Evolutionary conservation across 805 yeast species (phyloP).

Genomic region (Lachancea dasiensis): DNA sequence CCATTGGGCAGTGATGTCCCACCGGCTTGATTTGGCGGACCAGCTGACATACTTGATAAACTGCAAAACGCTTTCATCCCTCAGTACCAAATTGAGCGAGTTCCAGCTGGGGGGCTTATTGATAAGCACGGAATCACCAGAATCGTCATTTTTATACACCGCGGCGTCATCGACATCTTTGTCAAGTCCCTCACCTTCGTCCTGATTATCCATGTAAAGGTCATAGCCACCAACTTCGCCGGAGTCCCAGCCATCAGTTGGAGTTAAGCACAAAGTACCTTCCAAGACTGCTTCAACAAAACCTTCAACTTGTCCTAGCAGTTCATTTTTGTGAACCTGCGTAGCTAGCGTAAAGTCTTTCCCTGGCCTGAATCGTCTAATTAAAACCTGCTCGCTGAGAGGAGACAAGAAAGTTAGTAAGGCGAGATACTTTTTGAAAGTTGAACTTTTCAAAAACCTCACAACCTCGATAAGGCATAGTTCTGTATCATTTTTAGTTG

Average conservation of each 20-base stretch:
- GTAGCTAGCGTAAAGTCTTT: slow-evolving; percentile 91
- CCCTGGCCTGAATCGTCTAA: slow-evolving; percentile 92
- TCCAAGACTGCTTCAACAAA: slow-evolving; percentile 52
- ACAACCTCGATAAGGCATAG: slow-evolving; percentile 46
- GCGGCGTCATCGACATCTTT: slow-evolving; percentile 72
- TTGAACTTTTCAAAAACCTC: slow-evolving; percentile 49
- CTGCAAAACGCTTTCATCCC: slow-evolving; percentile 83
- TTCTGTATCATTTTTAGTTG: slow-evolving; percentile 31
- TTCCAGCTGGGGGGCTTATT: slow-evolving; percentile 85
- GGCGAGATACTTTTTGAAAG: slow-evolving; percentile 66
- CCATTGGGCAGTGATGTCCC: slow-evolving; percentile 87
- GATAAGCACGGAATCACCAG: slow-evolving; percentile 69
- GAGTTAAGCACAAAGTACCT: slow-evolving; percentile 78
- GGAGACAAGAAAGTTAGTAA: slow-evolving; percentile 56
- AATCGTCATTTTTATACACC: slow-evolving; percentile 54
- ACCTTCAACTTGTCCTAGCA: slow-evolving; percentile 29
- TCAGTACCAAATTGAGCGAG: slow-evolving; percentile 61
- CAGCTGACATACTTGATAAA: slow-evolving; percentile 88
- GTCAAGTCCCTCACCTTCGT: slow-evolving; percentile 41
- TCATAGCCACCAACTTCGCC: slow-evolving; percentile 97
- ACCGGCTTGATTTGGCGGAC: slow-evolving; percentile 83
- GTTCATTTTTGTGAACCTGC: slow-evolving; percentile 36
- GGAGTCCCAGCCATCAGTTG: slow-evolving; percentile 71
- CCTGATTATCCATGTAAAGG: slow-evolving; percentile 68
- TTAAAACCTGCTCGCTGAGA: slow-evolving; percentile 58